These are phyloP conservation scores for Plectosphaerella sp. DNA, from an alignment of 2,329 filamentous ascomycete genomes.

Conservation along the genomic window DNA sequence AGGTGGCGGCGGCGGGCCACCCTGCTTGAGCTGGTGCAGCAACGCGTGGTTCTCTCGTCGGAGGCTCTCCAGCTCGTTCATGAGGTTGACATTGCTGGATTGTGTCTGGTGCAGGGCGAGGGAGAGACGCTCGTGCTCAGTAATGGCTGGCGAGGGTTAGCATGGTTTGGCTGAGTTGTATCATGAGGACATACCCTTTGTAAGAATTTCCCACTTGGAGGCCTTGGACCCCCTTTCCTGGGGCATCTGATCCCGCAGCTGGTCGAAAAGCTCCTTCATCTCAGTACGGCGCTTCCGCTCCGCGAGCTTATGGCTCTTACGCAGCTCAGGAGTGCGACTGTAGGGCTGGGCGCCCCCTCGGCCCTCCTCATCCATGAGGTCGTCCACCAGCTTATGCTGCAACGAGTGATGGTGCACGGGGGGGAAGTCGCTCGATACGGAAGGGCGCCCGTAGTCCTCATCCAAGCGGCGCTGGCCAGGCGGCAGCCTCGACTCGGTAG, in stretches of 20 bases:
- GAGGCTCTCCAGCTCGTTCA: slow-evolving; percentile 41
- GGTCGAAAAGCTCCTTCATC: slow-evolving; percentile 85
- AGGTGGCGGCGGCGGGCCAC: slow-evolving; percentile 17
- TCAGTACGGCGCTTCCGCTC: slow-evolving; percentile 80
- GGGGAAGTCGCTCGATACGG: slow-evolving; percentile 50
- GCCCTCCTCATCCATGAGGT: slow-evolving; percentile 57
- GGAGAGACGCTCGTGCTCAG: slow-evolving; percentile 53
- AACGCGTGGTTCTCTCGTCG: slow-evolving; percentile 44
- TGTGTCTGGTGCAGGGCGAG: slow-evolving; percentile 44
- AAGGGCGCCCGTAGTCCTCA: slow-evolving; percentile 50
- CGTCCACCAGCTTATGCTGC: slow-evolving; percentile 68
- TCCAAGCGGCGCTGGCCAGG: slow-evolving; percentile 69
- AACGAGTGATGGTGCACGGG: slow-evolving; percentile 69
- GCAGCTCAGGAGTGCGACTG: slow-evolving; percentile 75
- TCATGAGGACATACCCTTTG: slow-evolving; percentile 59
- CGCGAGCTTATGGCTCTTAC: slow-evolving; percentile 80
- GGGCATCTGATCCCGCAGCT: slow-evolving; percentile 72
- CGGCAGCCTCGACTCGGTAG: slow-evolving; percentile 67
- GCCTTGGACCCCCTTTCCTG: slow-evolving; percentile 80
- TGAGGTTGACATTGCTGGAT: slow-evolving; percentile 34
- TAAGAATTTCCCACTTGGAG: slow-evolving; percentile 85
- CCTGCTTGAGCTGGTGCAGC: slow-evolving; percentile 43
- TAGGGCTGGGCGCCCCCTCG: slow-evolving; percentile 65
- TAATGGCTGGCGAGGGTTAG: slow-evolving; percentile 43
- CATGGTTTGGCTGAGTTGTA: slow-evolving; percentile 2